Evolutionary conservation across 176 grass and related monocot species (phyloP), one percentile per base, ranked within the genome.

Genomic region (Carex littledalei): DNA sequence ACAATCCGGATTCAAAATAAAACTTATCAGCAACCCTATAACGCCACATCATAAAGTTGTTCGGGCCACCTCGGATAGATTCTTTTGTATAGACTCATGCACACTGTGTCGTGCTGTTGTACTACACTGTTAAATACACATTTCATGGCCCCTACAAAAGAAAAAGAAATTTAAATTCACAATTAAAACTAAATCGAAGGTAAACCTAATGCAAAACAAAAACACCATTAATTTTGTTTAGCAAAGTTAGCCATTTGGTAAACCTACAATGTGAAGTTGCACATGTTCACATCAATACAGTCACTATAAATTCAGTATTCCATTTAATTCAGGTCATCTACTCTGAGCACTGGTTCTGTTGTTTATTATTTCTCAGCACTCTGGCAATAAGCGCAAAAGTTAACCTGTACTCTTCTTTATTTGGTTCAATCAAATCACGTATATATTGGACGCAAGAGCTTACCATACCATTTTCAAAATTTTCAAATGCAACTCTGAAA

Each of bases 31-130:
- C 11, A 21, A 54, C 31, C 57, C 56, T 66, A 86, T 52, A 52
- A 73, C 10, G 2, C 17, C 7, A 53, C 63, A 63, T 62, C 35
- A 39, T 94, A 94, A 12, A 90, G 80, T 24, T 92, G 91, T 86
- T 94, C 93, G 8, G 91, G 96, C 93, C 96, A 99, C 82, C 94
- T 99, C 2, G 96, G 96, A 72, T 94, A 99, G 21, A 85, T 91
- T 1, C 90, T 93, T 79, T 92, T 99, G 83, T 88, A 99, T 61
- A 99, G 73, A 69, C 89, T 99, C 88, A 95, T 92, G 86, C 96
- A 99, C 22, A 95, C 96, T 0, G 96, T 99, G 52, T 99, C 96
- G 45, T 99, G 91, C 78, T 99, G 93, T 80, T 95, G 96, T 88
- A 95, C 74, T 58, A 85, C 94, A 81, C 85, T 90, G 41, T 94